Base-by-base conservation (phyloP, 768 basidiomycete species). In the Russula sp. region DNA sequence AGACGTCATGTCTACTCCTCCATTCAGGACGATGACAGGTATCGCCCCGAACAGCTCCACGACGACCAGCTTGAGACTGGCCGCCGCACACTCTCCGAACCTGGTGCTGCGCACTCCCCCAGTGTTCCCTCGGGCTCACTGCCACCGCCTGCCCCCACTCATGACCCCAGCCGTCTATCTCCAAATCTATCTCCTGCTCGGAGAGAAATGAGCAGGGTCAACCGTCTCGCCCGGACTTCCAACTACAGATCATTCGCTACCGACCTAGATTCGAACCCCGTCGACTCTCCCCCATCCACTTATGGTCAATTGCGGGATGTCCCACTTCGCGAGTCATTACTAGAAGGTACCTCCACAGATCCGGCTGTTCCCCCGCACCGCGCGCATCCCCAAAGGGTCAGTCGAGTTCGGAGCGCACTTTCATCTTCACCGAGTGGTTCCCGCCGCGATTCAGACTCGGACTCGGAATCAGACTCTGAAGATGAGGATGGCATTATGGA, bases 351-450 rank as follows among this genome's bases (percentile, higher is more conserved):
- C 22, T 44, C 38, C 6, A 34, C 59, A 10, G 64, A 81, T 61
- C 70, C 82, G 49, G 66, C 74, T 8, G 71, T 81, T 20, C 74
- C 69, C 6, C 48, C 64, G 0, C 64, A 24, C 2, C 64, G 24
- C n/a, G 72, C 73, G 9, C 69, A 74, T 3, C 36, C 24, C 24
- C 75, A 72, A 57, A 73, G 76, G 62, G 76, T 76, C 13, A 80
- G 80, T 10, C 72, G 76, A 18, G 73, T 80, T 44, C 81, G 77
- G 59, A 83, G 80, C 64, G 77, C 78, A 0, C 71, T 84, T 44
- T 81, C 77, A 68, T 67, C 79, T 53, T 72, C 74, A 42, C 69
- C 71, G 51, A 65, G 50, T 62, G 59, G 66, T 30, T 48, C 56
- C 64, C 46, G 42, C 62, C 26, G 42, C 2, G 65, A 60, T 22